Percentiles rank a stretch among this genome's conserved stretches.
Conservation (phyloP, 768 basidiomycete species). For the Mrakia blollopis region DNA sequence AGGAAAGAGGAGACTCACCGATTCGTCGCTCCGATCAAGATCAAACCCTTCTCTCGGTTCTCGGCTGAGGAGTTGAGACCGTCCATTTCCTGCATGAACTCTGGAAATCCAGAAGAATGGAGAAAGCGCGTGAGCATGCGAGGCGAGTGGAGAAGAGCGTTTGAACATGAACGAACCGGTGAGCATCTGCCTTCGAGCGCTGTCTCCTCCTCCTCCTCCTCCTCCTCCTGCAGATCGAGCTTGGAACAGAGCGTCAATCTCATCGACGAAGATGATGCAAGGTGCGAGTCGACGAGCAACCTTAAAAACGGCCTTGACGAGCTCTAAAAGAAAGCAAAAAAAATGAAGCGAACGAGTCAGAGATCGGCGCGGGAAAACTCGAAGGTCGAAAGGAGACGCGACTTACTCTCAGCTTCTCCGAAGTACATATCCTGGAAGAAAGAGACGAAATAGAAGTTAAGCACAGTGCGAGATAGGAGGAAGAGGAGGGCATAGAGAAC, state of each 20-base stretch:
- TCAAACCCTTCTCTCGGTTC: slow-evolving; percentile 69
- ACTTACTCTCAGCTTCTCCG: slow-evolving; percentile 43
- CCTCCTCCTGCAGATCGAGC: slow-evolving; percentile 68
- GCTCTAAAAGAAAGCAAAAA: slow-evolving; percentile 24
- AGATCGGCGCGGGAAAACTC: not conserved
- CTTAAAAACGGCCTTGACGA: slow-evolving; percentile 77
- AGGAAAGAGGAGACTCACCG: slow-evolving; percentile 42
- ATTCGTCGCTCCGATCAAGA: slow-evolving; percentile 92
- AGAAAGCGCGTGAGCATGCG: not conserved
- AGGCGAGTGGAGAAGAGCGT: not conserved
- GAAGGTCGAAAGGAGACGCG: not conserved
- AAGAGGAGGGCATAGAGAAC: slow-evolving; percentile 40
- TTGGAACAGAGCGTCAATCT: slow-evolving; percentile 88
- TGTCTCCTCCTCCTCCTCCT: slow-evolving; percentile 58
- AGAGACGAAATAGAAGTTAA: slow-evolving; percentile 14
- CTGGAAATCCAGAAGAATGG: slow-evolving; percentile 11
- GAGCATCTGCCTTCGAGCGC: slow-evolving; percentile 73
- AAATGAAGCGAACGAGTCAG: not conserved
- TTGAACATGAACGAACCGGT: slow-evolving; percentile 34
- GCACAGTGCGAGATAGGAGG: not conserved
- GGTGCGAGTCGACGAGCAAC: slow-evolving; percentile 80
- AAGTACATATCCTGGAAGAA: slow-evolving; percentile 26
- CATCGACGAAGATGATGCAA: slow-evolving; percentile 90
- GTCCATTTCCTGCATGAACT: slow-evolving; percentile 71
- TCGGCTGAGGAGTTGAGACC: slow-evolving; percentile 59